Evolutionary conservation across 345 rosid species (phyloP), one percentile per base, ranked within the genome.

Genomic region (Salix purpurea): DNA sequence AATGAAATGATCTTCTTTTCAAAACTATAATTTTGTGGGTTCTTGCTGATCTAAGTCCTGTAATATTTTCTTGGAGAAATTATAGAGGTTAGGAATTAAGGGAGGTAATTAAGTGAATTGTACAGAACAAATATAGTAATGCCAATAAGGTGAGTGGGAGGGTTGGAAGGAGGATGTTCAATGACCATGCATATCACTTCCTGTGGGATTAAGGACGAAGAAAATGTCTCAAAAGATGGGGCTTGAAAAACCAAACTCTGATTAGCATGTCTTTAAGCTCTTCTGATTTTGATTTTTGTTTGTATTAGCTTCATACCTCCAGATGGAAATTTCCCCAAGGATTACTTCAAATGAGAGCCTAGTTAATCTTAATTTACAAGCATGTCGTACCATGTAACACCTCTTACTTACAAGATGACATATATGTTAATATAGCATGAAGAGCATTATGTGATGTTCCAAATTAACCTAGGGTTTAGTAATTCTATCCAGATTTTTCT

Each of bases 261-360:
- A 2, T 9, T 24, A 8, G 50, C 15, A 30, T 7, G 26, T 42
- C 26, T 52, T 71, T 34, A 36, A 8, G 23, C 68, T 75, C 67
- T 71, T 65, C 66, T 68, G 5, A 32, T 12, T 69, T 48, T 58
- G 37, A 34, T 34, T 12, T 68, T 42, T 76, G 76, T 77, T 71
- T 78, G 65, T 65, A 75, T 69, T 46, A 48, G 61, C 65, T 65
- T 75, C 26, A 23, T 42, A 44, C 37, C 18, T 30, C 71, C 60
- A 28, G 71, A 23, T 21, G 23, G 23, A 10, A 58, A 58, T 2
- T 9, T 58, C 64, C 28, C 64, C 37, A 34, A 34, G 37, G 37
- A 34, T 34, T 34, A 34, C 37, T 34, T 34, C 37, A 34, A 4
- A 34, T 34, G 37, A 34, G 6, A 58, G 62, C 26, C 28, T 1